Conservation (phyloP, 164 flowering plant species). For the Euptelea pleiosperma region DNA sequence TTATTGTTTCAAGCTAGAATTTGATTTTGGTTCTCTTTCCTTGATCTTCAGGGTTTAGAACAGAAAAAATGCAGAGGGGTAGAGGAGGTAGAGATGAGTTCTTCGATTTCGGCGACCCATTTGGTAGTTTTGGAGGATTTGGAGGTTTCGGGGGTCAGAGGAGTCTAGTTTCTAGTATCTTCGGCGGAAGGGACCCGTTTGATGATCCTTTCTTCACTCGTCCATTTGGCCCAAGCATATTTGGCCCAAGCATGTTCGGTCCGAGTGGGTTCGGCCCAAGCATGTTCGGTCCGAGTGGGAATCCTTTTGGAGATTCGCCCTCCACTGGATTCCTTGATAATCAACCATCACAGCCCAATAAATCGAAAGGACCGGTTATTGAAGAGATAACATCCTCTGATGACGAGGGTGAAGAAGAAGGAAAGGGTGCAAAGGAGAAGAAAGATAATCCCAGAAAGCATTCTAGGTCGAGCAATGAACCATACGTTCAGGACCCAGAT, state of each 20-base stretch:
- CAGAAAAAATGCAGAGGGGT: constrained; percentile 46
- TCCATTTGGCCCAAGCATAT: constrained; percentile 36
- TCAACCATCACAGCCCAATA: constrained; percentile 33
- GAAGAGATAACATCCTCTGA: constrained; percentile 63
- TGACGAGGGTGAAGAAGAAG: constrained; percentile 33
- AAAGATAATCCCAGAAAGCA: constrained; percentile 27
- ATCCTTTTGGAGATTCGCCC: constrained; percentile 13
- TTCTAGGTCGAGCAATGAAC: constrained; percentile 34
- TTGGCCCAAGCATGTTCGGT: constrained; percentile 31
- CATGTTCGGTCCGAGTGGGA: constrained; percentile 20
- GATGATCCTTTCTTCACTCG: constrained; percentile 82
- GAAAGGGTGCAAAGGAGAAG: constrained; percentile 16
- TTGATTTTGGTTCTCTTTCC: background rate
- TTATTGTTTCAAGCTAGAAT: background rate
- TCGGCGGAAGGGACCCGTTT: constrained; percentile 80
- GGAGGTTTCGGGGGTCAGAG: constrained; percentile 48
- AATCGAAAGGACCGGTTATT: constrained; percentile 44
- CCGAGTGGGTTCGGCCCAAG: constrained; percentile 23
- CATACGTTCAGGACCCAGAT: constrained; percentile 68
- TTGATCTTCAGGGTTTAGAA: constrained; percentile 1
- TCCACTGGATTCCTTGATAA: constrained; percentile 23
- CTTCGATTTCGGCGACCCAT: constrained; percentile 32
- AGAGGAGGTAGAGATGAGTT: constrained; percentile 32
- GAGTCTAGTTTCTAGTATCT: constrained; percentile 51
- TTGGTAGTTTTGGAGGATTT: constrained; percentile 36